Conservation (phyloP, 2,329 filamentous ascomycete genomes). For the Rutstroemia sp. region DNA sequence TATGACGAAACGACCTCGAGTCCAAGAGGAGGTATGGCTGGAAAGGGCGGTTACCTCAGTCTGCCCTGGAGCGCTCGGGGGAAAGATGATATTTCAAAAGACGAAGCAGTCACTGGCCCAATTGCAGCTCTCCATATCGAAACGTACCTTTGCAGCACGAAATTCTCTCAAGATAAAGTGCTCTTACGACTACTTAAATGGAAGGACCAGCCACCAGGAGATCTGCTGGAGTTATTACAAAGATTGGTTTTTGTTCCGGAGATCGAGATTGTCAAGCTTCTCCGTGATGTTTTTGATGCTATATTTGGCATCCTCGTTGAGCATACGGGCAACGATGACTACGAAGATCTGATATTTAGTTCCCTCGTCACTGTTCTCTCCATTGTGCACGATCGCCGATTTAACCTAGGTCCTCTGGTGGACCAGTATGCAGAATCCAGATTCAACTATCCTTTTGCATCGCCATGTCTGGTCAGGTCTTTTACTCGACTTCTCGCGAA, state of each 20-base stretch:
- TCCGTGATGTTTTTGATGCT: conserved; percentile 82
- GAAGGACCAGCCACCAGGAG: conserved; percentile 66
- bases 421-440: conserved; percentile 83
- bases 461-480: conserved; percentile 77
- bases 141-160: conserved; percentile 89
- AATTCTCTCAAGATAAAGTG: conserved; percentile 85
- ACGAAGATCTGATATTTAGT: conserved; percentile 87
- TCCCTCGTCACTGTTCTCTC: conserved; percentile 83
- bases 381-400: conserved; percentile 89
- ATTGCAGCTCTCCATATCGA: conserved; percentile 72
- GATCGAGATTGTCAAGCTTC: conserved; percentile 92
- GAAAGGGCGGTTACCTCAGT: conserved; percentile 79
- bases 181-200: conserved; percentile 80
- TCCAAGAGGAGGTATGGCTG: conserved; percentile 50
- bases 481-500: conserved; percentile 78
- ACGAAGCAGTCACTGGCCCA: conserved; percentile 66
- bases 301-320: conserved; percentile 89
- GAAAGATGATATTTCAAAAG: conserved; percentile 60
- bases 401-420: conserved; percentile 83
- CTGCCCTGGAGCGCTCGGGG: conserved; percentile 70
- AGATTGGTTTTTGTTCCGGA: conserved; percentile 90
- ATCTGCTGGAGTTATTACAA: conserved; percentile 67
- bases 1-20: conserved; percentile 85
- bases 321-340: conserved; percentile 83
- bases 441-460: conserved; percentile 91